Conservation (phyloP, 306 rosid genomes). For the Medicago truncatula region MtrunA17r5.0-ANR NC_053044.1:27305001-27305500, state of each 20-base stretch:
- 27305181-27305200: not conserved
- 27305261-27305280: no score
- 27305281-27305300: no score
- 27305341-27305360: no score
- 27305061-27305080: constrained; percentile 2
- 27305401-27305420: no score
- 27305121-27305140: not conserved
- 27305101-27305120: not conserved
- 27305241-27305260: no score
- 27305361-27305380: no score
- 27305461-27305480: not conserved
- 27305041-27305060: constrained; percentile 19
- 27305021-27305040: not conserved
- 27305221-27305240: no score
- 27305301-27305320: no score
- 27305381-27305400: no score
- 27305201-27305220: not conserved
- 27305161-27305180: not conserved
- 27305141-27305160: not conserved
- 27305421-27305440: not conserved
- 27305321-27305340: no score
- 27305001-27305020: not conserved
- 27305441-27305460: not conserved
- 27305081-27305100: not conserved
- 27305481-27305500: not conserved